Evolutionary conservation across 2,329 filamentous ascomycete genomes (phyloP), one percentile per base, ranked within the genome.

Genomic region (Colletotrichum eleusines): DNA sequence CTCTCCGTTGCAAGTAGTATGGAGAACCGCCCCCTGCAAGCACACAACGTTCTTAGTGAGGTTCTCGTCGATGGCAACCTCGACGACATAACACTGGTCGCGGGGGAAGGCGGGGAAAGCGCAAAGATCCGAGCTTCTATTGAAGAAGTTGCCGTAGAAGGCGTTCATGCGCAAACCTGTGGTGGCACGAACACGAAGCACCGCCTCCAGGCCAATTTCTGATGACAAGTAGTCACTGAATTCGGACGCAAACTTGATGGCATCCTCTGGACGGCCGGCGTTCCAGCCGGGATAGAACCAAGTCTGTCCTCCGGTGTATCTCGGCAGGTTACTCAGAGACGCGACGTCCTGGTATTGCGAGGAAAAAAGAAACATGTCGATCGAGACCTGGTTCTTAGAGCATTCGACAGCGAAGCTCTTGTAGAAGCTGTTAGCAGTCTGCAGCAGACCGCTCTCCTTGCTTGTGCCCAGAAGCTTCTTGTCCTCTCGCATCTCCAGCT

Each of bases 131-230:
- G 95, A 98, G 79, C 94, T 97, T 76, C 96, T 90, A 85, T 98
- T 99, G 87, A 99, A 99, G 83, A 99, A 99, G 84, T 99, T 99
- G 75, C 96, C 96, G 81, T 98, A 99, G 83, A 99, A 99, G 2
- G 95, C 95, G 84, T 91, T 97, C 93, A 98, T 98, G 64, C 96
- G 91, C 70, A 99, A 84, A 63, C 96, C 96, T 31, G 95, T 98
- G 2, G 95, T 98, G 23, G 96, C 96, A 74, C 96, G 92, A 48
- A 99, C 96, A 79, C 96, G 92, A 66, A 99, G 91, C 46, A 99
- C 96, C 53, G 96, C 96, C 82, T 99, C 96, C 44, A 99, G 84
- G 0, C 95, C 96, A 78, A 99, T 98, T 81, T 99, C 96, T 0
- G 95, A 91, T 12, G 95, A 98, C n/a, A 99, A 85, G 78, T 96